Conservation (phyloP, 2,329 filamentous ascomycete genomes). For the Fusarium pilosicola region DNA sequence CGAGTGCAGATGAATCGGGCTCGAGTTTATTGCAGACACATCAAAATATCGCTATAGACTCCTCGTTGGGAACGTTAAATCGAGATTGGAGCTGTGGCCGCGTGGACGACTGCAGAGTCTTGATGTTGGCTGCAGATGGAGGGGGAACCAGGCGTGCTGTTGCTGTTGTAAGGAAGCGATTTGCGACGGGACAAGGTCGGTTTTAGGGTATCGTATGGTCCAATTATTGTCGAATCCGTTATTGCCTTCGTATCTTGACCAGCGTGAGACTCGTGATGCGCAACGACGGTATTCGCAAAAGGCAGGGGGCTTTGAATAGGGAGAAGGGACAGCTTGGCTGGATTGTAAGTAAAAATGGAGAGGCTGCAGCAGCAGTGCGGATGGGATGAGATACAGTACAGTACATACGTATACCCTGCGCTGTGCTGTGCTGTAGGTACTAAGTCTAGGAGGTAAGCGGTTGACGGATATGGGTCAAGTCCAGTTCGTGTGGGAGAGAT, state of each 20-base stretch:
- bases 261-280: constrained; percentile 36
- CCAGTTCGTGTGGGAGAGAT: constrained; percentile 29
- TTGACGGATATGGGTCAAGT: not conserved
- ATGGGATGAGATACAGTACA: constrained; percentile 19
- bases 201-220: constrained; percentile 25
- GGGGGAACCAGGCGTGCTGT: not conserved
- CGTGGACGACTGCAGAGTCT: constrained; percentile 11
- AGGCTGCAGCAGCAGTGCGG: constrained; percentile 28
- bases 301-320: constrained; percentile 18
- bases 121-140: constrained; percentile 3
- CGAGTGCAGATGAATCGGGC: not conserved
- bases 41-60: constrained; percentile 24
- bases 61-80: not conserved
- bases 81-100: constrained; percentile 4
- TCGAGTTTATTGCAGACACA: constrained; percentile 37
- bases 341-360: constrained; percentile 36
- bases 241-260: constrained; percentile 18
- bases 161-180: not conserved
- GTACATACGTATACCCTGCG: not conserved
- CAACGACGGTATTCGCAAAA: constrained; percentile 28
- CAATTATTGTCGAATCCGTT: constrained; percentile 23
- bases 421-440: not conserved
- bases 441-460: not conserved
- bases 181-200: constrained; percentile 30
- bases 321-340: constrained; percentile 45